Conservation (phyloP, 805 yeast species). For the Yarrowia sp. region DNA sequence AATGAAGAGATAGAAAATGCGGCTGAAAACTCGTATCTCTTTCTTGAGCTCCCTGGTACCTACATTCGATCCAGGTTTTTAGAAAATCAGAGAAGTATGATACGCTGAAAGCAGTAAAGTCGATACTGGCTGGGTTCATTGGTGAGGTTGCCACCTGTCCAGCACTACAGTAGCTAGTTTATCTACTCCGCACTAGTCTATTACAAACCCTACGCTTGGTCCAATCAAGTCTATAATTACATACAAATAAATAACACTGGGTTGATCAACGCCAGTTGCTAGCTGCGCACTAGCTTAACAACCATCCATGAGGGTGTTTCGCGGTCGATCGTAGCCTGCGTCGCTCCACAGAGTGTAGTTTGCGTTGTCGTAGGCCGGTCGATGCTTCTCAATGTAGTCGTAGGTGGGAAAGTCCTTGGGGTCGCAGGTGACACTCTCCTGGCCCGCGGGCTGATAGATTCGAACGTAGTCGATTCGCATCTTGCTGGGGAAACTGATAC, state of each 20-base stretch:
- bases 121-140: too few species aligned
- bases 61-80: too few species aligned
- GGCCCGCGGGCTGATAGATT: constrained; percentile 80
- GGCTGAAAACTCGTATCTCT: too few species aligned
- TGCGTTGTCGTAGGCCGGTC: constrained; percentile 68
- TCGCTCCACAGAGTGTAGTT: constrained; percentile 76
- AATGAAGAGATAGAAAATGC: too few species aligned
- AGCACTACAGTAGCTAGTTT: too few species aligned
- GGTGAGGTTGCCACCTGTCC: too few species aligned
- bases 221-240: constrained; percentile 24
- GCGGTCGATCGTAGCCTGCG: constrained; percentile 78
- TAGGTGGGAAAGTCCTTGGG: constrained; percentile 84
- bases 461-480: constrained; percentile 86
- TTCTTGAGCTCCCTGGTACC: too few species aligned
- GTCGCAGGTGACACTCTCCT: constrained; percentile 75
- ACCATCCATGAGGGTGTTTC: constrained; percentile 60
- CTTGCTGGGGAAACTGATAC: constrained; percentile 74
- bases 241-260: constrained; percentile 17
- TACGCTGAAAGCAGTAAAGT: too few species aligned
- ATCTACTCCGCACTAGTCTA: too few species aligned
- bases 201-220: too few species aligned
- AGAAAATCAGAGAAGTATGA: too few species aligned
- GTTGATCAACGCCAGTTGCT: neutral
- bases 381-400: constrained; percentile 78
- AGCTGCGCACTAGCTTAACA: constrained; percentile 24